phyloP scores from a whole-genome alignment of 176 grass and related monocot species.

The Musa schizocarpa region DNA sequence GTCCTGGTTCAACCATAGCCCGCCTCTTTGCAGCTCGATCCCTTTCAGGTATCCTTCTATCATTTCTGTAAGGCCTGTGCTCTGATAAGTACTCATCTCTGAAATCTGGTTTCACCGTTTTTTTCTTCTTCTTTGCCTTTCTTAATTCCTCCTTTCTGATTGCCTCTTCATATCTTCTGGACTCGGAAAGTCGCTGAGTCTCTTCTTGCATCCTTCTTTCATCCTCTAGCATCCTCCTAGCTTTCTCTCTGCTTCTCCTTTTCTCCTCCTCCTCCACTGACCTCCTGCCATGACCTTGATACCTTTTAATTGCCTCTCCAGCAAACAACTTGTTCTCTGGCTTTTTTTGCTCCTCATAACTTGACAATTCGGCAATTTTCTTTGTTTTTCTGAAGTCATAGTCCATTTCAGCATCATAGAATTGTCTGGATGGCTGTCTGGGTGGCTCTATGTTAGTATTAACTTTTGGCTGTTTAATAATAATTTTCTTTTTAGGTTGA shows the following conservation, averaged over 20 bases:
- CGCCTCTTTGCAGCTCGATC: slow-evolving; percentile 48
- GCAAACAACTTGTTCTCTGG: slow-evolving; percentile 39
- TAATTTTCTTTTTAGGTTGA: slow-evolving; percentile 67
- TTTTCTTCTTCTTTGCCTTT: slow-evolving; percentile 78
- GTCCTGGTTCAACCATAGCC: slow-evolving; percentile 30
- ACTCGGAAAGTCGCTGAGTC: slow-evolving; percentile 41
- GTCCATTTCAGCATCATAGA: slow-evolving; percentile 27
- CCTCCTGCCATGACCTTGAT: slow-evolving; percentile 32
- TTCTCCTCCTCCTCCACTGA: slow-evolving; percentile 34
- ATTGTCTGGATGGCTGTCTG: slow-evolving; percentile 8
- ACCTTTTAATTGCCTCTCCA: slow-evolving; percentile 44
- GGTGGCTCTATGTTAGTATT: slow-evolving; percentile 22
- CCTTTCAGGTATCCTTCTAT: slow-evolving; percentile 67
- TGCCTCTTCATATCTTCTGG: slow-evolving; percentile 42
- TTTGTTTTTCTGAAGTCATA: slow-evolving; percentile 63
- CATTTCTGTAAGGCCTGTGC: slow-evolving; percentile 70
- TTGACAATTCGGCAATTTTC: slow-evolving; percentile 66
- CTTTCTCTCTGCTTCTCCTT: slow-evolving; percentile 39
- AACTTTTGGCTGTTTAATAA: slow-evolving; percentile 81
- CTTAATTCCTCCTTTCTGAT: slow-evolving; percentile 57
- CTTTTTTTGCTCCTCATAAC: slow-evolving; percentile 43
- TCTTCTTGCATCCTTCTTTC: slow-evolving; percentile 41
- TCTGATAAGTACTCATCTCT: slow-evolving; percentile 78
- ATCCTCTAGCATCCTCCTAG: slow-evolving; percentile 49
- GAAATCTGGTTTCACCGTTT: slow-evolving; percentile 91